Evolutionary conservation across 2,329 filamentous ascomycete species (phyloP).

Genomic region (Neurospora crassa): DNA sequence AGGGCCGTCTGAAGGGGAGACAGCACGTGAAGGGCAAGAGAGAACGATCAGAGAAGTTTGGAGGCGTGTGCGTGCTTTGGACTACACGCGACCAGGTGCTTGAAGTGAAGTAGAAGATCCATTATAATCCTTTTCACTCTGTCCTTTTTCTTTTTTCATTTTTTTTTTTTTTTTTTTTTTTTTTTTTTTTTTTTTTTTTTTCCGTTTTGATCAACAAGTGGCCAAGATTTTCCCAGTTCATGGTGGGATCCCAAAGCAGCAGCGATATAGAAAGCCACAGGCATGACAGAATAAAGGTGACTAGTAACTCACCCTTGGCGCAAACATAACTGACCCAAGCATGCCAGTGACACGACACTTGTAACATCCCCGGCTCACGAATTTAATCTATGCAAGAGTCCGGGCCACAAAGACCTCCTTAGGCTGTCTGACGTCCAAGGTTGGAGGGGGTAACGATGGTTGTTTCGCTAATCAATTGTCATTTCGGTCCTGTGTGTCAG

Average conservation of each 20-base stretch:
- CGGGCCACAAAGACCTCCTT: neutral
- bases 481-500: neutral
- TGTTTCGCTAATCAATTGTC: neutral
- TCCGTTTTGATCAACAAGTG: neutral
- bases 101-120: constrained; percentile 16
- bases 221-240: neutral
- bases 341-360: neutral
- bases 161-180: neutral
- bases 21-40: constrained; percentile 57
- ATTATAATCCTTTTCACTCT: neutral
- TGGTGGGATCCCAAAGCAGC: neutral
- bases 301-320: neutral
- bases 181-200: no score
- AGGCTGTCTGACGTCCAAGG: neutral
- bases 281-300: neutral
- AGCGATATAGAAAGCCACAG: neutral
- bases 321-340: neutral
- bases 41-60: constrained; percentile 63
- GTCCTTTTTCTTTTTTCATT: no score
- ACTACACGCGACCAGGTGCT: constrained; percentile 57
- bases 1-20: constrained; percentile 50
- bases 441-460: neutral
- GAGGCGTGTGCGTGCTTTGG: constrained; percentile 55
- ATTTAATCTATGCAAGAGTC: neutral
- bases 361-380: neutral